Evolutionary conservation across 1,139 yeast genomes (phyloP).

Genomic region (Suhomyces coccinellae): DNA sequence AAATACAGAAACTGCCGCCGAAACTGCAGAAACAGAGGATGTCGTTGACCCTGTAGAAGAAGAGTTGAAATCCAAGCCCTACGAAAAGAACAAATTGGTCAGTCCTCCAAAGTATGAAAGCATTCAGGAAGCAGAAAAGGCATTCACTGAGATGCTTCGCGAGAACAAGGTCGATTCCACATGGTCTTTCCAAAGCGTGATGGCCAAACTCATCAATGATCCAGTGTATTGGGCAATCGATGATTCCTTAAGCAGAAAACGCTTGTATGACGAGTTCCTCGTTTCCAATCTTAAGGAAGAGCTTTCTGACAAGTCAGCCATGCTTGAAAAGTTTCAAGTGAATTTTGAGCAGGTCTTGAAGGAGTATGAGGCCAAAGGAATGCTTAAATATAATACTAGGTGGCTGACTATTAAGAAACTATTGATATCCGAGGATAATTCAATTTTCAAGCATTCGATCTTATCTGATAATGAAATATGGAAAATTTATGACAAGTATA

Average conservation of each 20-base stretch:
- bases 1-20: neutral
- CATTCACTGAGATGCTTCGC: slow-evolving; percentile 54
- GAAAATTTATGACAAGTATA: slow-evolving; percentile 52
- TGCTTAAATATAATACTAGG: slow-evolving; percentile 58
- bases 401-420: slow-evolving; percentile 59
- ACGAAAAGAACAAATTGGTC: slow-evolving; percentile 13
- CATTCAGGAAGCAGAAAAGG: slow-evolving; percentile 40
- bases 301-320: slow-evolving; percentile 50
- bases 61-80: slow-evolving; percentile 14
- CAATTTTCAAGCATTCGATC: slow-evolving; percentile 64
- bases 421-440: slow-evolving; percentile 57
- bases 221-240: slow-evolving; percentile 70
- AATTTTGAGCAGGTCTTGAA: slow-evolving; percentile 54
- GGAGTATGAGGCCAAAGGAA: slow-evolving; percentile 29
- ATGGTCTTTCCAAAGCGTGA: slow-evolving; percentile 73
- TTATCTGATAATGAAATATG: slow-evolving; percentile 58
- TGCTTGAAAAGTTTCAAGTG: slow-evolving; percentile 54
- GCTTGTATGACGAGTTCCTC: slow-evolving; percentile 64
- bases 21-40: slow-evolving; percentile 1
- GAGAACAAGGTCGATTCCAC: slow-evolving; percentile 62
- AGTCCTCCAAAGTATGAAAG: slow-evolving; percentile 20
- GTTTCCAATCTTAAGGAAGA: slow-evolving; percentile 56
- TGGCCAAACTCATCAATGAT: slow-evolving; percentile 57
- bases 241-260: slow-evolving; percentile 62
- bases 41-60: slow-evolving; percentile 12